phyloP scores from a whole-genome alignment of 139 green algal genomes.

The Zygnema cylindricum region DNA sequence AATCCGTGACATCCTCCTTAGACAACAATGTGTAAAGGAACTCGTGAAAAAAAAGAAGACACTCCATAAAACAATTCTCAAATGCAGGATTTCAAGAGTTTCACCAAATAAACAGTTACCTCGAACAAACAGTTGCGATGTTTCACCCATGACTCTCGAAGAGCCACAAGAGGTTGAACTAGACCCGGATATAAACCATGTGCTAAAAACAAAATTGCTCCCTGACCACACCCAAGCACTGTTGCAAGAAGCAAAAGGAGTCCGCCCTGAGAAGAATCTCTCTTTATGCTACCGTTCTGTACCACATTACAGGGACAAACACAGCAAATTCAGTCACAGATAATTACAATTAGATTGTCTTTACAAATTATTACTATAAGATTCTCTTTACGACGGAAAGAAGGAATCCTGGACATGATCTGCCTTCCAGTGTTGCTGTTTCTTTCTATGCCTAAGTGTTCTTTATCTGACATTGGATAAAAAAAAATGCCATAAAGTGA shows the following conservation, averaged over 20 bases:
- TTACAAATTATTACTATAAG: too few relatives aligned
- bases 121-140: not conserved
- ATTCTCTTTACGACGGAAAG: too few relatives aligned
- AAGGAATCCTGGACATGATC: too few relatives aligned
- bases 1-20: too few relatives aligned
- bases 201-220: not conserved
- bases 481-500: too few relatives aligned
- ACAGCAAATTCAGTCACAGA: too few relatives aligned
- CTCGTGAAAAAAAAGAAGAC: not conserved
- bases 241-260: not conserved
- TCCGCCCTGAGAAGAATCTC: not conserved
- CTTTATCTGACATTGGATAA: too few relatives aligned
- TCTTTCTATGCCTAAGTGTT: too few relatives aligned
- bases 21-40: too few relatives aligned
- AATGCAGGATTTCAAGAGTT: not conserved
- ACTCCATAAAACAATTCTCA: not conserved
- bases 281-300: not conserved
- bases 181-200: not conserved
- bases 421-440: too few relatives aligned
- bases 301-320: not conserved
- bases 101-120: too few relatives aligned
- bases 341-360: too few relatives aligned
- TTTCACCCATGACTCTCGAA: not conserved
- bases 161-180: not conserved
- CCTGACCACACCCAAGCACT: not conserved